These are phyloP conservation scores for Dalechampia spathulata DNA, from an alignment of 441 rosid species.

Conservation along the genomic window DNA sequence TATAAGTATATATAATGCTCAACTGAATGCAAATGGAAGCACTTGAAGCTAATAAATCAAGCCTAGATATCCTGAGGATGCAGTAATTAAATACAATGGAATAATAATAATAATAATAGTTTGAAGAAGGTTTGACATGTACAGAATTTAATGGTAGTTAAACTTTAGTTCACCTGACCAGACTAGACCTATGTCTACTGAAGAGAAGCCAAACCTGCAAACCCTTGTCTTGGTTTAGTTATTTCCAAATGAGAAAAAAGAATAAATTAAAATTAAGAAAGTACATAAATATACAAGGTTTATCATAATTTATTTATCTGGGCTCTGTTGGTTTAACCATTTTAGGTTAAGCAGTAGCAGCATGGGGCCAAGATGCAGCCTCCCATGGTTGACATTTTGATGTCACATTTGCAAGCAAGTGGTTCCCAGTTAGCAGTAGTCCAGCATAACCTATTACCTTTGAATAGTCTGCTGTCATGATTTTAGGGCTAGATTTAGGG, in stretches of 20 bases:
- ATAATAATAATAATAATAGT: too few relatives aligned
- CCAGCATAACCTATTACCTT: conserved; percentile 29
- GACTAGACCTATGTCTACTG: neutral
- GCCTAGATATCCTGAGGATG: too few relatives aligned
- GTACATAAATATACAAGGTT: neutral
- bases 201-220: neutral
- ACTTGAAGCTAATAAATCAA: too few relatives aligned
- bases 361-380: conserved; percentile 14
- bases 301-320: neutral
- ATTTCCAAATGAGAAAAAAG: neutral
- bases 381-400: conserved; percentile 13
- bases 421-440: conserved; percentile 18
- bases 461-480: neutral
- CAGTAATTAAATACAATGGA: too few relatives aligned
- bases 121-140: neutral
- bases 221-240: neutral
- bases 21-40: too few relatives aligned
- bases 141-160: neutral
- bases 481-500: conserved; percentile 19
- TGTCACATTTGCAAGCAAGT: conserved; percentile 15
- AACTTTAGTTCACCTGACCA: neutral
- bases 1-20: too few relatives aligned
- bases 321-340: conserved; percentile 12
- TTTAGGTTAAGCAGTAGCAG: conserved; percentile 20
- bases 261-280: neutral